A percentile compares a stretch with the other conserved stretches of the same genome.
Evolutionary conservation across 345 rosid genomes (phyloP).

Genomic region (Gossypium longicalyx): DNA sequence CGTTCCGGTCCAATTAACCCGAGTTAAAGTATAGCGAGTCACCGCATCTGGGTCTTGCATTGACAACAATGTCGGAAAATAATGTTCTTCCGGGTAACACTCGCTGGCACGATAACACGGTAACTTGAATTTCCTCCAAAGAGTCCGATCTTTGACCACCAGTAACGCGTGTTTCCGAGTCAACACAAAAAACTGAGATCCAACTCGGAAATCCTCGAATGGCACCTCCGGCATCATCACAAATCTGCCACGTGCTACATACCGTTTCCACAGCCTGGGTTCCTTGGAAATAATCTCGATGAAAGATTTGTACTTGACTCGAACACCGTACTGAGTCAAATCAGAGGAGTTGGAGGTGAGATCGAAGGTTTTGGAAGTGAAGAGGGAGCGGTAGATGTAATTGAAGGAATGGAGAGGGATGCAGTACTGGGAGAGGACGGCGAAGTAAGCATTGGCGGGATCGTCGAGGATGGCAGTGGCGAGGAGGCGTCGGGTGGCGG

Average conservation of each 20-base stretch:
- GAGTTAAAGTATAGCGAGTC: constrained; percentile 64
- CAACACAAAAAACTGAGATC: constrained; percentile 89
- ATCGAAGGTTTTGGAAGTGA: constrained; percentile 50
- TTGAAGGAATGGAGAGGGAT: constrained; percentile 76
- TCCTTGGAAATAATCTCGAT: constrained; percentile 67
- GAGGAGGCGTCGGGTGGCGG: constrained; percentile 88
- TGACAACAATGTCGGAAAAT: constrained; percentile 79
- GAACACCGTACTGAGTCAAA: constrained; percentile 39
- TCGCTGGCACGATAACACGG: constrained; percentile 70
- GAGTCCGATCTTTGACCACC: constrained; percentile 61
- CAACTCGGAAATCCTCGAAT: constrained; percentile 61
- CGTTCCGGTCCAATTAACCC: constrained; percentile 91
- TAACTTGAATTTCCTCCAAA: constrained; percentile 79
- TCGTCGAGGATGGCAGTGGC: constrained; percentile 88
- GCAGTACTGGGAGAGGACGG: constrained; percentile 79
- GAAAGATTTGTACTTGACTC: constrained; percentile 59
- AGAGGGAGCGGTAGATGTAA: constrained; percentile 61
- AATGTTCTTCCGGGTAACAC: constrained; percentile 96
- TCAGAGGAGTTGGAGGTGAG: constrained; percentile 28
- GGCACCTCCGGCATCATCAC: constrained; percentile 81
- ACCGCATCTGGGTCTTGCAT: constrained; percentile 71
- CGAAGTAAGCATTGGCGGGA: constrained; percentile 76
- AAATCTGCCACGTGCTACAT: constrained; percentile 64
- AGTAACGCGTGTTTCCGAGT: constrained; percentile 69
- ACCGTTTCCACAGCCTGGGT: constrained; percentile 75